Conservation (phyloP, 2,329 filamentous ascomycete genomes). For the Metarhizium brunneum region DNA sequence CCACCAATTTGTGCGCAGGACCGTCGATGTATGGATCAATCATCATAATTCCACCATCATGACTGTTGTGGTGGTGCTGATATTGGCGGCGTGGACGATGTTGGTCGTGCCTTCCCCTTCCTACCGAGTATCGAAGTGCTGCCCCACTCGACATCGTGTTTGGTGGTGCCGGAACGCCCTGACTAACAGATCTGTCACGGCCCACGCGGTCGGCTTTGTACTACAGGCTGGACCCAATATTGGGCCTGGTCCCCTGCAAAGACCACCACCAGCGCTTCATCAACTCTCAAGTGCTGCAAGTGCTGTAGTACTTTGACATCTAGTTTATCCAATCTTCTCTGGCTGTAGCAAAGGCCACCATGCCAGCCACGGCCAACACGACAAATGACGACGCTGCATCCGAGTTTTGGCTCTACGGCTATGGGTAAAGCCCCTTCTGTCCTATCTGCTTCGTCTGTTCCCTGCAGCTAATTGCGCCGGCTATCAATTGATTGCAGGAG, state of each 20-base stretch:
- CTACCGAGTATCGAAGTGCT: too few relatives aligned
- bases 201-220: too few relatives aligned
- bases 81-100: too few relatives aligned
- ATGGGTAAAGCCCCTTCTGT: constrained; percentile 55
- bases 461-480: background rate
- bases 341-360: background rate
- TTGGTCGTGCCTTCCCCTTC: too few relatives aligned
- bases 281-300: background rate
- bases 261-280: background rate
- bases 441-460: constrained; percentile 2
- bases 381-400: constrained; percentile 19
- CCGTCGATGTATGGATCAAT: too few relatives aligned
- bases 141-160: too few relatives aligned
- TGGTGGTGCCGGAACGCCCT: background rate
- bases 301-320: too few relatives aligned
- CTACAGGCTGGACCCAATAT: background rate
- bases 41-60: too few relatives aligned
- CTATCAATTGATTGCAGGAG: constrained; percentile 41
- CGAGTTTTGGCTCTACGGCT: constrained; percentile 95
- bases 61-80: too few relatives aligned
- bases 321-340: background rate
- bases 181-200: background rate
- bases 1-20: too few relatives aligned
- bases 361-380: constrained; percentile 6
- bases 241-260: background rate